phyloP scores from a whole-genome alignment of 2,329 filamentous ascomycete genomes.

The Paracamarosporium sp. region DNA sequence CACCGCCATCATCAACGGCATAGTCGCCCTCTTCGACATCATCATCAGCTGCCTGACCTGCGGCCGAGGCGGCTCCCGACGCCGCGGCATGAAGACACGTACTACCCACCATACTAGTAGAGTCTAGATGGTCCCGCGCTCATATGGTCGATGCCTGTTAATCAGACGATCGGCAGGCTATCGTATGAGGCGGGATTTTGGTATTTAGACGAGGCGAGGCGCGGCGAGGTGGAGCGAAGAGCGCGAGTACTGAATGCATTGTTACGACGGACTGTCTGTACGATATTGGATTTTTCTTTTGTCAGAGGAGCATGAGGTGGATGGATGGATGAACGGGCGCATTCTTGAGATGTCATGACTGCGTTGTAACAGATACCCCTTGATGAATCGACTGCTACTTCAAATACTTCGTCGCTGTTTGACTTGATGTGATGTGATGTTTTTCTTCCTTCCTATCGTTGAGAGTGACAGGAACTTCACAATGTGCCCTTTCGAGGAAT shows the following conservation, averaged over 20 bases:
- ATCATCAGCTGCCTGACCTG: conserved; percentile 59
- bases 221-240: background rate
- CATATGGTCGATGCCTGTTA: conserved; percentile 9
- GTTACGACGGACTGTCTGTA: background rate
- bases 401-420: background rate
- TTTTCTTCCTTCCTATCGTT: background rate
- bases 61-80: conserved; percentile 51
- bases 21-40: conserved; percentile 57
- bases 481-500: too few species aligned
- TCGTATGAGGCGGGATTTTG: conserved; percentile 23
- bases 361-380: conserved; percentile 6
- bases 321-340: background rate
- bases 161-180: conserved; percentile 10
- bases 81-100: conserved; percentile 41
- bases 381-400: conserved; percentile 3
- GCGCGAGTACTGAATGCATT: background rate
- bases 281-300: background rate
- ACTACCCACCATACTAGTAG: conserved; percentile 45
- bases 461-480: too few species aligned
- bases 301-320: background rate
- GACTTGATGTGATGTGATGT: conserved; percentile 9
- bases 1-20: conserved; percentile 57
- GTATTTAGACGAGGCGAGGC: conserved; percentile 12
- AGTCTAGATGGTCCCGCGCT: conserved; percentile 39
- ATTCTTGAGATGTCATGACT: background rate